A percentile compares a stretch with the other conserved stretches of the same genome.
These are phyloP conservation scores for Mycena citricolor DNA, from an alignment of 1,284 basidiomycete genomes.

Conservation along the genomic window DNA sequence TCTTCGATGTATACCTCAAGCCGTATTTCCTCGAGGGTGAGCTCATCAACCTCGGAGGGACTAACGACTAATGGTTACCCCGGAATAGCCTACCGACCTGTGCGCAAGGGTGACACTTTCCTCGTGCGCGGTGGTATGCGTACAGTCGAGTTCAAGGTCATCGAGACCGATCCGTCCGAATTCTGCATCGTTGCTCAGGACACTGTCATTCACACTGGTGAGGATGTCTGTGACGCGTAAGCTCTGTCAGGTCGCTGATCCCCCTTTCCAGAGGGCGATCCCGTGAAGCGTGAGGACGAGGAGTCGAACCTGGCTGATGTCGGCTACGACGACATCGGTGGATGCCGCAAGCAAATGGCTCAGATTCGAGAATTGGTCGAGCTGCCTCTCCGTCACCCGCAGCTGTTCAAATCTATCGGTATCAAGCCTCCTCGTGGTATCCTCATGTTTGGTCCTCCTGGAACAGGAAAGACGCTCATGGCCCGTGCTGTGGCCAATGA, in stretches of 20 bases:
- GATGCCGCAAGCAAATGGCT: constrained; percentile 98
- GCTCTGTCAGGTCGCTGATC: constrained; percentile 36
- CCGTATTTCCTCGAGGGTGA: constrained; percentile 98
- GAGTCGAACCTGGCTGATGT: constrained; percentile 96
- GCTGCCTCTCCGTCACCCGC: constrained; percentile 94
- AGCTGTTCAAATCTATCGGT: constrained; percentile 99
- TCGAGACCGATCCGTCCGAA: constrained; percentile 92
- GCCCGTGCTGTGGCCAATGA: constrained; percentile 99
- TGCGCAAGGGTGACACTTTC: constrained; percentile 98
- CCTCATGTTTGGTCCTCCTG: constrained; percentile 94
- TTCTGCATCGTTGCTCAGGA: constrained; percentile 98
- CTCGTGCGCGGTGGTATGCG: constrained; percentile 97
- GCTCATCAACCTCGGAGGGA: constrained; percentile 88
- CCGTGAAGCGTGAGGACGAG: constrained; percentile 97
- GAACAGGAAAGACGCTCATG: constrained; percentile 98
- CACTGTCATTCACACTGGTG: constrained; percentile 91
- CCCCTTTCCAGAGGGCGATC: constrained; percentile 79
- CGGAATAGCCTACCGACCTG: constrained; percentile 80
- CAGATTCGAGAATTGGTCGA: constrained; percentile 99
- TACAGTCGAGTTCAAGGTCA: constrained; percentile 98
- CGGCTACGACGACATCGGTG: constrained; percentile 99
- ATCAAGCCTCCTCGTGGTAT: constrained; percentile 99
- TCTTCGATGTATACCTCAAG: constrained; percentile 98
- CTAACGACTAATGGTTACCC: constrained; percentile 92
- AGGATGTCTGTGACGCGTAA: constrained; percentile 22